These are phyloP conservation scores for Solanum clarkiae DNA, from an alignment of 257 asterid species.

Conservation along the genomic window DNA sequence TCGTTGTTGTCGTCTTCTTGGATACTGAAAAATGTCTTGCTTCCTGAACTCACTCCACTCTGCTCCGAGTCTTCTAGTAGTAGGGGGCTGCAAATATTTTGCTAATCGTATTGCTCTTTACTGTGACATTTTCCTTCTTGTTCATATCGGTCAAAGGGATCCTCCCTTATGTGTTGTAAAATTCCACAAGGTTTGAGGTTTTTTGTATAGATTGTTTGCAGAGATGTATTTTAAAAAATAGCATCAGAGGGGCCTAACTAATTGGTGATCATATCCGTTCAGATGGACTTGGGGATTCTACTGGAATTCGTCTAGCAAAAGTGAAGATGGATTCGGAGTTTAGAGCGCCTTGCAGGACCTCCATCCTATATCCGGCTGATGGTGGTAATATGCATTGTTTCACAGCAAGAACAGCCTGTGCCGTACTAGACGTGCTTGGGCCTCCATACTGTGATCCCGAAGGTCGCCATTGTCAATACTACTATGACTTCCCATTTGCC, in stretches of 20 bases:
- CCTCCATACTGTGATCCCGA: conserved; percentile 81
- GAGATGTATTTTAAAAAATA: background rate
- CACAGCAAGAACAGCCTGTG: conserved; percentile 74
- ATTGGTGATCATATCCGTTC: background rate
- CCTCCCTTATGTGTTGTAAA: too few species aligned
- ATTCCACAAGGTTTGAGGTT: too few species aligned
- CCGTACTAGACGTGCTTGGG: conserved; percentile 83
- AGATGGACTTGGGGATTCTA: conserved; percentile 1
- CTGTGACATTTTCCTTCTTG: background rate
- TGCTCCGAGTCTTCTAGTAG: background rate
- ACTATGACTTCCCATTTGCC: conserved; percentile 39
- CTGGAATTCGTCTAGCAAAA: conserved; percentile 43
- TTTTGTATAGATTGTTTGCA: too few species aligned
- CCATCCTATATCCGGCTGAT: conserved; percentile 62
- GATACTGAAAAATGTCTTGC: background rate
- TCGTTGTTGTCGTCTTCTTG: background rate
- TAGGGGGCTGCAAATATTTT: background rate
- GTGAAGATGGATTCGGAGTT: conserved; percentile 51
- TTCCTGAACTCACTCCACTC: background rate
- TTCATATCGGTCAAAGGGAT: too few species aligned
- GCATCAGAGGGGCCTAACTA: background rate
- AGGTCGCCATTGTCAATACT: conserved; percentile 87
- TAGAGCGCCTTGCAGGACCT: conserved; percentile 50
- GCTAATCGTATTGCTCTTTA: background rate
- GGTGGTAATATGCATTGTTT: conserved; percentile 90